phyloP scores from a whole-genome alignment of 306 rosid species.

The Gastrolobium villosum region DNA sequence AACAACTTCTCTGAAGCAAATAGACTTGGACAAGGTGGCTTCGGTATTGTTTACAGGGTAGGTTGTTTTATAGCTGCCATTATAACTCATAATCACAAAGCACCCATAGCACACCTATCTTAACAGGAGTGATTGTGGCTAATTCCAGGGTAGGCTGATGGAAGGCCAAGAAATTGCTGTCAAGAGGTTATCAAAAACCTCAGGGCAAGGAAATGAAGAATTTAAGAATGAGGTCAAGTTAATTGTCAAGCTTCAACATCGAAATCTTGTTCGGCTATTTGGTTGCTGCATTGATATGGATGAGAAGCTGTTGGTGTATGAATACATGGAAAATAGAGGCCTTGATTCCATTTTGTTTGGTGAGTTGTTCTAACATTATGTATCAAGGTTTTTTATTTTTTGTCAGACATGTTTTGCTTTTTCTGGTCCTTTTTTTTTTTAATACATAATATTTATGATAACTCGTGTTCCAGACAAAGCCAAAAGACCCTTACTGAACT shows the following conservation, averaged over 20 bases:
- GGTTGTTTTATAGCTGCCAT: constrained; percentile 19
- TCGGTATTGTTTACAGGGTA: constrained; percentile 70
- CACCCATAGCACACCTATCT: constrained; percentile 19
- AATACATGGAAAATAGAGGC: constrained; percentile 79
- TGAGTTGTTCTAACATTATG: constrained; percentile 44
- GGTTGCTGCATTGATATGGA: constrained; percentile 71
- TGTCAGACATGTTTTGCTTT: neutral
- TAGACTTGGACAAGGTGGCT: constrained; percentile 70
- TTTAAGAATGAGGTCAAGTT: constrained; percentile 76
- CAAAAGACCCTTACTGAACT: constrained; percentile 49
- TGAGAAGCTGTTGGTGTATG: constrained; percentile 78
- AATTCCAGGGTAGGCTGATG: constrained; percentile 64
- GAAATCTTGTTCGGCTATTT: constrained; percentile 73
- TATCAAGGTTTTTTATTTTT: neutral
- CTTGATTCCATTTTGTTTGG: constrained; percentile 73
- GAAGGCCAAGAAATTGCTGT: constrained; percentile 81
- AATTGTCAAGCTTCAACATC: constrained; percentile 79
- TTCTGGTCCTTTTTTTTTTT: neutral
- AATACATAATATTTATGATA: neutral
- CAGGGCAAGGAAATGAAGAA: constrained; percentile 77
- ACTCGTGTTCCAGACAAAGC: constrained; percentile 53
- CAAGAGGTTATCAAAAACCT: constrained; percentile 71
- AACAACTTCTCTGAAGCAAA: constrained; percentile 56
- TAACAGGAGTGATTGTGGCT: constrained; percentile 37
- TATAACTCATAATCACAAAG: constrained; percentile 13